Base-by-base conservation (phyloP, 192 early-diverging fungal species). In the Coemansia sp. region DNA sequence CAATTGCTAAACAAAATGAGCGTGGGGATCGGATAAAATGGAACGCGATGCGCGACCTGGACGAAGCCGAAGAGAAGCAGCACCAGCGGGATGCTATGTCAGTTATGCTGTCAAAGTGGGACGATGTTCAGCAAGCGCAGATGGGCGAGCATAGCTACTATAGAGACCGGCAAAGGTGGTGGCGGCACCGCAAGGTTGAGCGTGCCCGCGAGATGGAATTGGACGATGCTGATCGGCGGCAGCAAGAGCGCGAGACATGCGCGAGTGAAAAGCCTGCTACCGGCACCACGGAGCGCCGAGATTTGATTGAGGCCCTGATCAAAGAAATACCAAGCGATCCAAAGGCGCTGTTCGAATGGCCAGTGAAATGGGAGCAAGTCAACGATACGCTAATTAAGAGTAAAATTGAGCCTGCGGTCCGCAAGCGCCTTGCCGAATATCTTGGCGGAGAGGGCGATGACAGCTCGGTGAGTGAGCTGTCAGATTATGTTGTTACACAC, bases 361-460 rank as follows among this genome's bases (percentile, higher is more conserved):
- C 68, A 0, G 57, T 81, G 23, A 54, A 74, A 57, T 77, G 69
- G 72, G 54, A 64, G 17, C 42, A 46, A 21, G 48, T 78, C 46
- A 47, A 75, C 51, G 21, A 84, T 55, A 50, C 60, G 22, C 75
- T 93, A 17, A 40, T 95, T 40, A 49, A 65, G 20, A 82, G 84
- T 14, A 93, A 90, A 59, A 69, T 97, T 28, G 70, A 78, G 55
- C 89, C 93, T 0, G 93, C 93, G 62, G 80, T 92, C 11, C 78
- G 73, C 14, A 90, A 93, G 72, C 91, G 93, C 59, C 85, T 97
- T 26, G 64, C 80, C 0, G 91, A 95, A 62, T 85, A 91, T 54
- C 63, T 98, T 20, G 93, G 91, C 17, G 60, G 36, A 25, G 90
- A 88, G 1, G 86, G 87, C 49, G 91, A 94, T 9, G 72, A 75